These are phyloP conservation scores for Soucietia sequanensis DNA, from an alignment of 805 yeast species.

Conservation along the genomic window DNA sequence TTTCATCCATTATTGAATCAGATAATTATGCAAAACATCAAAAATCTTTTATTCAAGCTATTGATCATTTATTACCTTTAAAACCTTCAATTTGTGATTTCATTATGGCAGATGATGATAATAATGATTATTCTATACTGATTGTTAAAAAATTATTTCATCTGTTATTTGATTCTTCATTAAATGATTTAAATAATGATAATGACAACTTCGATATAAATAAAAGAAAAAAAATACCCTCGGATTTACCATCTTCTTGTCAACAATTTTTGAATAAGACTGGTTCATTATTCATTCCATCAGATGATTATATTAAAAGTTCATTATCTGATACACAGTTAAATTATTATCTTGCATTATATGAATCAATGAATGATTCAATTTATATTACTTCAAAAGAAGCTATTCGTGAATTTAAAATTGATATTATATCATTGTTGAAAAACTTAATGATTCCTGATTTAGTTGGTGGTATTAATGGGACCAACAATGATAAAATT, in stretches of 20 bases:
- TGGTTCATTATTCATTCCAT: conserved; percentile 34
- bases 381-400: conserved; percentile 24
- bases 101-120: conserved; percentile 30
- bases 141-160: conserved; percentile 27
- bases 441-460: conserved; percentile 24
- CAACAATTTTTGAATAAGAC: conserved; percentile 21
- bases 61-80: conserved; percentile 44
- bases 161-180: conserved; percentile 17
- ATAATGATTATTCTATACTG: conserved; percentile 21
- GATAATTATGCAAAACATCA: conserved; percentile 62
- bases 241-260: conserved; percentile 21
- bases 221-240: conserved; percentile 7
- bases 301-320: conserved; percentile 23
- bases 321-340: conserved; percentile 26
- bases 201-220: conserved; percentile 4
- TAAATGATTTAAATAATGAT: neutral
- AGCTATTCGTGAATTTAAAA: conserved; percentile 28
- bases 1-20: conserved; percentile 51
- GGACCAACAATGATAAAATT: conserved; percentile 6
- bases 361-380: conserved; percentile 13
- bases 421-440: conserved; percentile 26
- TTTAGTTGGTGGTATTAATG: conserved; percentile 28
- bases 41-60: conserved; percentile 65
- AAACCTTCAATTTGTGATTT: conserved; percentile 36
- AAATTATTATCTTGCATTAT: conserved; percentile 25